These are phyloP conservation scores for Citrus glauca DNA, from an alignment of 345 rosid genomes.

Conservation along the genomic window DNA sequence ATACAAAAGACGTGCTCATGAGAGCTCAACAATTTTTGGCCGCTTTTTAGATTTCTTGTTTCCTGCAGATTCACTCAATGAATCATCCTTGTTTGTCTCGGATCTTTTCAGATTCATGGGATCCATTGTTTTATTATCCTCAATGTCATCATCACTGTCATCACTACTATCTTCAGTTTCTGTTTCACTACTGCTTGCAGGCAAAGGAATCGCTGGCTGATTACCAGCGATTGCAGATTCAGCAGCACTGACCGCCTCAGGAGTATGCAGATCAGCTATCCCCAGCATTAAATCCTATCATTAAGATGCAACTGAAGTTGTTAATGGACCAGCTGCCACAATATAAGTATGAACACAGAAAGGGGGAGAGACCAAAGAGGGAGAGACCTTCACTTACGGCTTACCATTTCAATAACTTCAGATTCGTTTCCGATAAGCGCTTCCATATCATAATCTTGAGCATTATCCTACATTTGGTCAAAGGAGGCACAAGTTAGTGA, in stretches of 20 bases:
- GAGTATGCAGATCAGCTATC: conserved; percentile 86
- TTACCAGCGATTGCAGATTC: conserved; percentile 60
- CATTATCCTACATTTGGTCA: conserved; percentile 41
- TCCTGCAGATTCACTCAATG: conserved; percentile 2
- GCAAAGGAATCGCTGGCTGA: conserved; percentile 26
- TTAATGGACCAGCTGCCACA: background rate
- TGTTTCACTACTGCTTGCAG: conserved; percentile 29
- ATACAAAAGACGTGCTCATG: conserved; percentile 11
- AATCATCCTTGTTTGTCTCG: conserved; percentile 8
- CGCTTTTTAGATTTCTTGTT: conserved; percentile 31
- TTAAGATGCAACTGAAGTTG: background rate
- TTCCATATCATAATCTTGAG: conserved; percentile 62
- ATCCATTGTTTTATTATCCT: background rate
- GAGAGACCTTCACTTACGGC: background rate
- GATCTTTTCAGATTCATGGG: conserved; percentile 8
- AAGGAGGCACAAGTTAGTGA: background rate
- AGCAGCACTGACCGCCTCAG: conserved; percentile 78
- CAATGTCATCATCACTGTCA: conserved; percentile 2
- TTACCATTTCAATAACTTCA: conserved; percentile 78
- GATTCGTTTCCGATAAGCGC: conserved; percentile 64
- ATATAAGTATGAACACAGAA: background rate
- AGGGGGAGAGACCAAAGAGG: background rate
- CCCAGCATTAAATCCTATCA: conserved; percentile 84
- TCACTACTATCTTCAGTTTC: conserved; percentile 40
- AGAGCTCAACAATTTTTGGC: conserved; percentile 45